These are phyloP conservation scores for Pseudocercospora macadamiae DNA, from an alignment of 2,329 filamentous ascomycete genomes.

Conservation along the genomic window DNA sequence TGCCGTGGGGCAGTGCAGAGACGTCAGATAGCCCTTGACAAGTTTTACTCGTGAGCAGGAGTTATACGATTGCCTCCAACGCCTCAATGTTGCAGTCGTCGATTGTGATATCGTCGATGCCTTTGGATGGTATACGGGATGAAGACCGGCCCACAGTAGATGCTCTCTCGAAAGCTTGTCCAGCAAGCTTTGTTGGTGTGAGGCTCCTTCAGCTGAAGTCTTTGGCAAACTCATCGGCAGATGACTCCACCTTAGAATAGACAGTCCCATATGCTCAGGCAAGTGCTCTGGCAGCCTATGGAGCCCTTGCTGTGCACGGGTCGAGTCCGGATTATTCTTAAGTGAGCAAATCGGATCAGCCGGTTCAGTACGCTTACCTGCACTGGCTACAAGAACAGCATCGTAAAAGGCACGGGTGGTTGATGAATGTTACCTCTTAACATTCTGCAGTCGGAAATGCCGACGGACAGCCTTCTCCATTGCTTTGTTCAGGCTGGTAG, in stretches of 20 bases:
- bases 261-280: background rate
- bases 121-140: background rate
- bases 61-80: background rate
- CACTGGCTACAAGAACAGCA: no score
- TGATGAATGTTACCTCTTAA: background rate
- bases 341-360: background rate
- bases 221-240: background rate
- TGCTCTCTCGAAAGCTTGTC: background rate
- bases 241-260: constrained; percentile 3
- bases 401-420: no score
- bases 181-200: background rate
- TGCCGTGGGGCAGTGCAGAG: background rate
- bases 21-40: background rate
- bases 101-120: background rate
- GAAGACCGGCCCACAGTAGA: background rate
- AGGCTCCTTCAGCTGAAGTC: background rate
- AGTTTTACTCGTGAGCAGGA: background rate
- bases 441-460: no score
- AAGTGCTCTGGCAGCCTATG: background rate
- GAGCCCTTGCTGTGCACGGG: background rate
- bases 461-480: no score
- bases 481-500: no score
- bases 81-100: background rate
- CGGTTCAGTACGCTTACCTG: background rate
- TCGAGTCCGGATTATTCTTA: background rate